These are phyloP conservation scores for Pleurotus giganteus DNA, from an alignment of 768 basidiomycete species.

Conservation along the genomic window DNA sequence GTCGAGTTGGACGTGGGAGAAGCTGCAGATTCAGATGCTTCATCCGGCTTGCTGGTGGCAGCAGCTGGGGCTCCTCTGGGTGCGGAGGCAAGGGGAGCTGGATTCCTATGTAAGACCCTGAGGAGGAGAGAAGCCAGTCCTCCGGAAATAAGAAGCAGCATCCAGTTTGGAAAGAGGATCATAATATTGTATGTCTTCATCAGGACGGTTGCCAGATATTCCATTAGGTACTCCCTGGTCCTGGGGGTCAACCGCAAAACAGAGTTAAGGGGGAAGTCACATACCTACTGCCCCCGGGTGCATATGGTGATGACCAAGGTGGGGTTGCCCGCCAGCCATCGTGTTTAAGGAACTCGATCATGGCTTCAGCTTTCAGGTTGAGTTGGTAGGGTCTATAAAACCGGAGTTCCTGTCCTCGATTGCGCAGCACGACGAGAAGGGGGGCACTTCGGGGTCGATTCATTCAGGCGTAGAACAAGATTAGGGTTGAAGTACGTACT, in stretches of 20 bases:
- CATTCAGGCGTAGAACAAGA: neutral
- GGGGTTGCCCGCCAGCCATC: slow-evolving; percentile 62
- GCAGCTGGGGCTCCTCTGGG: neutral
- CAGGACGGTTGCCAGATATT: slow-evolving; percentile 49
- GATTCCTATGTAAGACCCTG: slow-evolving; percentile 53
- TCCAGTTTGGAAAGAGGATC: slow-evolving; percentile 65
- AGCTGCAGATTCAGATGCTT: neutral
- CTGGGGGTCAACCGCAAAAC: neutral
- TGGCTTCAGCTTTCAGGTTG: slow-evolving; percentile 52
- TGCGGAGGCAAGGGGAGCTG: slow-evolving; percentile 6
- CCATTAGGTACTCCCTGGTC: slow-evolving; percentile 65
- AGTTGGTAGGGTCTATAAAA: slow-evolving; percentile 72
- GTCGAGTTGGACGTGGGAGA: slow-evolving; percentile 7
- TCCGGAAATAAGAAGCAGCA: slow-evolving; percentile 66
- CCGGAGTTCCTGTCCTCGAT: slow-evolving; percentile 76
- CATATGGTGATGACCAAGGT: slow-evolving; percentile 67
- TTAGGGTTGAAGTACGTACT: slow-evolving; percentile 43
- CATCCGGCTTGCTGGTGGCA: neutral
- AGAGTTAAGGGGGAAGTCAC: neutral
- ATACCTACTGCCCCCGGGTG: slow-evolving; percentile 77
- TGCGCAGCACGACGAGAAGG: slow-evolving; percentile 62
- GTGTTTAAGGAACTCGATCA: slow-evolving; percentile 65
- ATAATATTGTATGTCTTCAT: slow-evolving; percentile 51
- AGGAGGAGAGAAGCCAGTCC: slow-evolving; percentile 64
- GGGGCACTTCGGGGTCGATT: slow-evolving; percentile 57